Conservation (phyloP, 352 stramenopile genomes). For the Poterioochromonas sp. region DNA sequence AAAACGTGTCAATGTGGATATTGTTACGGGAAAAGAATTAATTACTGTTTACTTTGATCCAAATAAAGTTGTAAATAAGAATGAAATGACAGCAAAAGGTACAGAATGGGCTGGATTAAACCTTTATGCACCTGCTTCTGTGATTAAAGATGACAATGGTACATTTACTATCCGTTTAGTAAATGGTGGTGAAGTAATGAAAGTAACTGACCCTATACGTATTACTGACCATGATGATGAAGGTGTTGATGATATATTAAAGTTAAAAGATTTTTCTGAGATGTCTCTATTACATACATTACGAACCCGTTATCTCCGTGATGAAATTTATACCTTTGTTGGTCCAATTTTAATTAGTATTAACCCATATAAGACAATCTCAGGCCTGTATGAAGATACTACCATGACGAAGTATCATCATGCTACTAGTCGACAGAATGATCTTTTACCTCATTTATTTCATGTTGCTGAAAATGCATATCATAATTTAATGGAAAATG, state of each 20-base stretch:
- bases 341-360: conserved; percentile 58
- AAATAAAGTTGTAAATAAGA: neutral
- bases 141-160: conserved; percentile 17
- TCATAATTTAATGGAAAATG: conserved; percentile 52
- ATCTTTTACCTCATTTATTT: conserved; percentile 44
- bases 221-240: conserved; percentile 17
- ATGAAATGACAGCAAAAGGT: neutral
- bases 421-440: neutral
- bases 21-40: conserved; percentile 13
- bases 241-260: conserved; percentile 23
- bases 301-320: conserved; percentile 34
- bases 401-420: conserved; percentile 45
- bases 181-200: neutral
- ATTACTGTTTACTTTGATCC: conserved; percentile 12
- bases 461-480: conserved; percentile 42
- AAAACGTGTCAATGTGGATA: neutral
- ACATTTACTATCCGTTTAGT: neutral
- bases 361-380: conserved; percentile 58
- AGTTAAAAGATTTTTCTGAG: conserved; percentile 16
- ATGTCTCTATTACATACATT: conserved; percentile 20
- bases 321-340: conserved; percentile 83
- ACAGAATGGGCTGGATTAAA: neutral
- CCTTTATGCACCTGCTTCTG: neutral
- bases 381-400: conserved; percentile 44
- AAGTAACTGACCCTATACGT: neutral